A percentile compares a stretch with the other conserved stretches of the same genome.
phyloP scores from a whole-genome alignment of 805 yeast genomes.

The Kregervanrija fluxuum region DNA sequence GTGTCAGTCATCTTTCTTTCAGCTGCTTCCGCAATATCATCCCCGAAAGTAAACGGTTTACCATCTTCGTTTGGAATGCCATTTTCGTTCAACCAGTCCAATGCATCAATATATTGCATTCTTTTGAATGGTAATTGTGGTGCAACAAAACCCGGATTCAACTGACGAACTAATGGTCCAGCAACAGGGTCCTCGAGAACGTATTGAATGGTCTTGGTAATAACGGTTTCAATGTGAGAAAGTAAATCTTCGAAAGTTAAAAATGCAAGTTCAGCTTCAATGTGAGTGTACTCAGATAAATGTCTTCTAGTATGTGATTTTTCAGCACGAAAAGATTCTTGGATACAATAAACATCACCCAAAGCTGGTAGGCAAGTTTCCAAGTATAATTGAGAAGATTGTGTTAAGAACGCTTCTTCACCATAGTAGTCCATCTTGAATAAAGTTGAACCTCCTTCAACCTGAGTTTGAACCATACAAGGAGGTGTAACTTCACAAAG shows the following conservation, averaged over 20 bases:
- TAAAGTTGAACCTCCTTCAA: slow-evolving; percentile 97
- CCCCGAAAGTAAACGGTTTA: slow-evolving; percentile 89
- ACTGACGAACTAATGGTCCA: slow-evolving; percentile 81
- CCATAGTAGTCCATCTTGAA: slow-evolving; percentile 93
- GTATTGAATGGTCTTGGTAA: slow-evolving; percentile 62
- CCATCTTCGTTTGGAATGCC: slow-evolving; percentile 93
- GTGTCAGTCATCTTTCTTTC: slow-evolving; percentile 98
- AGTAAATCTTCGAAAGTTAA: slow-evolving; percentile 81
- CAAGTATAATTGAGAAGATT: slow-evolving; percentile 91
- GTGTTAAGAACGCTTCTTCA: slow-evolving; percentile 93
- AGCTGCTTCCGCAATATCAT: slow-evolving; percentile 98
- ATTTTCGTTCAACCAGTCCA: slow-evolving; percentile 95
- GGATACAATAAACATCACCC: slow-evolving; percentile 96
- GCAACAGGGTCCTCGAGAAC: slow-evolving; percentile 87
- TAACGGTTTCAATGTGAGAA: slow-evolving; percentile 73
- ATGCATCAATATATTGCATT: slow-evolving; percentile 84
- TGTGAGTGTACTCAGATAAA: slow-evolving; percentile 91
- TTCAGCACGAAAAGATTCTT: slow-evolving; percentile 99
- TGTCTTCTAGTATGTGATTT: slow-evolving; percentile 98
- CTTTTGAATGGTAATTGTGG: slow-evolving; percentile 87
- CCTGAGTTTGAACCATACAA: slow-evolving; percentile 99
- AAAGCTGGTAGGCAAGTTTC: slow-evolving; percentile 95
- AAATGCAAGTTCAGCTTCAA: slow-evolving; percentile 92
- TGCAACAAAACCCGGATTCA: slow-evolving; percentile 84
- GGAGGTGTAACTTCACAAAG: slow-evolving; percentile 95